Evolutionary conservation across 129 eudicot genomes (phyloP).

Genomic region (Sambucus nigra): DNA sequence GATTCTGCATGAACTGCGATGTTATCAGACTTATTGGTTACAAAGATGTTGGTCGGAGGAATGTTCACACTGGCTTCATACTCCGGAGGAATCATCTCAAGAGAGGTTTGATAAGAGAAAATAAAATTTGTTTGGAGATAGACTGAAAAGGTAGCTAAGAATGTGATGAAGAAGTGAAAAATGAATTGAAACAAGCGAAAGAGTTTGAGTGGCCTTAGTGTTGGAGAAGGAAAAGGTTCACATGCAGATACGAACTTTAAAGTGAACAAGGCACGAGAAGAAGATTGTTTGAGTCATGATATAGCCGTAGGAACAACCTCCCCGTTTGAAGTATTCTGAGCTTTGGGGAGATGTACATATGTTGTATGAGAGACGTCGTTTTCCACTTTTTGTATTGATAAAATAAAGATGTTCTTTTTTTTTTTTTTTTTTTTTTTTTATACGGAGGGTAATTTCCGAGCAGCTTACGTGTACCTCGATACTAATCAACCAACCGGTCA

Average conservation of each 20-base stretch:
- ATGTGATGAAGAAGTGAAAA: neutral
- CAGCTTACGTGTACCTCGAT: no score
- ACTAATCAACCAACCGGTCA: no score
- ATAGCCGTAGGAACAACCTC: slow-evolving; percentile 5
- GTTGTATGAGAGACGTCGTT: neutral
- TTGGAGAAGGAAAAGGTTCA: slow-evolving; percentile 13
- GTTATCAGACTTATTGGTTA: slow-evolving; percentile 4
- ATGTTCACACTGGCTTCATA: slow-evolving; percentile 17
- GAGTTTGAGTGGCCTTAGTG: neutral
- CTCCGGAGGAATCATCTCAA: slow-evolving; percentile 35
- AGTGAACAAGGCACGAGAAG: slow-evolving; percentile 30
- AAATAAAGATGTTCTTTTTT: neutral
- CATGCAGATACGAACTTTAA: slow-evolving; percentile 20
- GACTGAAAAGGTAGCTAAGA: neutral
- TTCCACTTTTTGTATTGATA: slow-evolving; percentile 7
- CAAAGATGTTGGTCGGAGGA: neutral
- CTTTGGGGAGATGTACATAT: slow-evolving; percentile 8
- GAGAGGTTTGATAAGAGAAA: neutral
- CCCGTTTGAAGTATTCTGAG: neutral
- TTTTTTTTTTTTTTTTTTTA: neutral
- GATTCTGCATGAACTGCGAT: no score
- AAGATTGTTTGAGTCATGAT: slow-evolving; percentile 16
- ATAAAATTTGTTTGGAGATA: neutral
- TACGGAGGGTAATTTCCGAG: no score
- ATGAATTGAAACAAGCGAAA: slow-evolving; percentile 1